These are phyloP conservation scores for Wickerhamiella vanderwaltii DNA, from an alignment of 805 yeast species.

Conservation along the genomic window DNA sequence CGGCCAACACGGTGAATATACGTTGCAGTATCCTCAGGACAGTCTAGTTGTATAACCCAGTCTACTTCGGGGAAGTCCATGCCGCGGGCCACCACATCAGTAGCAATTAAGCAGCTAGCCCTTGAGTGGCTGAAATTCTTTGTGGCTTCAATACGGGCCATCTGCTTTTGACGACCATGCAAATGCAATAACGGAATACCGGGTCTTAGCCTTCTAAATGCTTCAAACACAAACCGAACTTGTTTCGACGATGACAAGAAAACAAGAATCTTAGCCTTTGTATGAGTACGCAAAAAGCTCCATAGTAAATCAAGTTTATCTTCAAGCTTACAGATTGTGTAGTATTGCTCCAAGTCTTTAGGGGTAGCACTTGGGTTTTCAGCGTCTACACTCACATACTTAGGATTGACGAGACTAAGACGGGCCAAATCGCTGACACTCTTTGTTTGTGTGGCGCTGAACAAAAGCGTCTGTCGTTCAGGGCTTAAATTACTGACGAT, in stretches of 20 bases:
- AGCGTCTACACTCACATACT: conserved; percentile 40
- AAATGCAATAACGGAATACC: conserved; percentile 78
- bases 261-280: conserved; percentile 67
- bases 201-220: conserved; percentile 78
- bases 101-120: conserved; percentile 72
- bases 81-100: conserved; percentile 88
- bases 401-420: conserved; percentile 54
- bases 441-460: conserved; percentile 84
- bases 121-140: conserved; percentile 65
- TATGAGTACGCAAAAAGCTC: conserved; percentile 75
- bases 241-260: conserved; percentile 82
- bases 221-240: conserved; percentile 79
- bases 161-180: conserved; percentile 83
- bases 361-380: conserved; percentile 49
- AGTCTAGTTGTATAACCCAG: conserved; percentile 89
- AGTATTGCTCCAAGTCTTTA: conserved; percentile 70
- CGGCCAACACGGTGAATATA: conserved; percentile 88
- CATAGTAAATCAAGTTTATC: conserved; percentile 79
- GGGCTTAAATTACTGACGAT: conserved; percentile 68
- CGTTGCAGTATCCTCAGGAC: conserved; percentile 83
- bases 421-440: conserved; percentile 73
- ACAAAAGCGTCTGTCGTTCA: conserved; percentile 68
- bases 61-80: conserved; percentile 86
- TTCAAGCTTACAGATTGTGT: conserved; percentile 53
- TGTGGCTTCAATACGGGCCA: conserved; percentile 75